These are phyloP conservation scores for Plasmopara muralis DNA, from an alignment of 352 stramenopile genomes.

Conservation along the genomic window DNA sequence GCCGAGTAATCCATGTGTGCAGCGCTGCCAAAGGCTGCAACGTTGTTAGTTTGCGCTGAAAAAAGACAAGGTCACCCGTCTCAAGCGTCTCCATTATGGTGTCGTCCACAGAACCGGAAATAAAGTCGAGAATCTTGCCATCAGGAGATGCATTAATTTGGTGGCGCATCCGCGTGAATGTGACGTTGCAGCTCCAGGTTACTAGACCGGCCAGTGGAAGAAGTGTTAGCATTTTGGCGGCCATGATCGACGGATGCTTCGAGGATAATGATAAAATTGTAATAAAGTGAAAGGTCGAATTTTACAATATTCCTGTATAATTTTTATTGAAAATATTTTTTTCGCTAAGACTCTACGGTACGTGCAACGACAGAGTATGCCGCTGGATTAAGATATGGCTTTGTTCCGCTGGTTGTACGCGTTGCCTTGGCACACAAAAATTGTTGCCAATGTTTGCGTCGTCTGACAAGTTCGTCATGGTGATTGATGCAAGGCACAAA, in stretches of 20 bases:
- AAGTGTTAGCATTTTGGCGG: slow-evolving; percentile 33
- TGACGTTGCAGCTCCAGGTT: slow-evolving; percentile 66
- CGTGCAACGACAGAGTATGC: no score
- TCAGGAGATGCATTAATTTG: slow-evolving; percentile 26
- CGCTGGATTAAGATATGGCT: no score
- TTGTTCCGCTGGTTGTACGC: no score
- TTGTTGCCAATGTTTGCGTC: no score
- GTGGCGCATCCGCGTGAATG: slow-evolving; percentile 42
- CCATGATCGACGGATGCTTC: slow-evolving; percentile 13
- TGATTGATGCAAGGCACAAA: no score
- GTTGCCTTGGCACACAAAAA: no score
- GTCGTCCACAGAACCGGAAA: slow-evolving; percentile 79
- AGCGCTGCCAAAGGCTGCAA: slow-evolving; percentile 69
- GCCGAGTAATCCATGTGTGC: slow-evolving; percentile 51
- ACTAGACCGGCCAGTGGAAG: slow-evolving; percentile 54
- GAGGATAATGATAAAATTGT: no score
- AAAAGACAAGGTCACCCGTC: slow-evolving; percentile 77
- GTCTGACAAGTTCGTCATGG: no score
- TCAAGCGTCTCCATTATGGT: slow-evolving; percentile 82
- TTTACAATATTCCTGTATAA: no score
- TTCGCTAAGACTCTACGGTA: no score
- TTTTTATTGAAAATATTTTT: no score
- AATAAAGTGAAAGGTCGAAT: no score
- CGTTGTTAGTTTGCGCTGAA: slow-evolving; percentile 62
- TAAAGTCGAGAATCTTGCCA: slow-evolving; percentile 47